phyloP scores from a whole-genome alignment of 371 early-diverging fungal species.

The Thermomucor indicae-seudaticae region DNA sequence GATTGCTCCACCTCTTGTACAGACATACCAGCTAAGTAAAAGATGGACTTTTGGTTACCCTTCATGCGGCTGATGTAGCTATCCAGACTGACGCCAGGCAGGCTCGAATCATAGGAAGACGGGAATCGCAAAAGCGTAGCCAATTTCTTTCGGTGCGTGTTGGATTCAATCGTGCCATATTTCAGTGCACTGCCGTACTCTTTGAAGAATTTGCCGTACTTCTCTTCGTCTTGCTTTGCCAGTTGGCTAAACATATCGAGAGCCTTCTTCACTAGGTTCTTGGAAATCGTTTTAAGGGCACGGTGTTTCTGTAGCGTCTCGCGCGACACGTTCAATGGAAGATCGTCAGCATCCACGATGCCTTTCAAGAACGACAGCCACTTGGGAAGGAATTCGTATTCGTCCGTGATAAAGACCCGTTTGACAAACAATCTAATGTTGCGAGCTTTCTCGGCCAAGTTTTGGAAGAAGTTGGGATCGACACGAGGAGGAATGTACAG shows the following conservation, averaged over 20 bases:
- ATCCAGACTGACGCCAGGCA: slow-evolving; percentile 66
- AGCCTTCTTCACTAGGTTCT: slow-evolving; percentile 82
- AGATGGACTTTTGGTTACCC: slow-evolving; percentile 86
- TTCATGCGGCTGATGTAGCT: slow-evolving; percentile 87
- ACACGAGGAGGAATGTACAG: slow-evolving; percentile 80
- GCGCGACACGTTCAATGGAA: slow-evolving; percentile 94
- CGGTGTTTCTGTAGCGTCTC: slow-evolving; percentile 91
- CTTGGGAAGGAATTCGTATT: slow-evolving; percentile 72
- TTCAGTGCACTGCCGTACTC: slow-evolving; percentile 75
- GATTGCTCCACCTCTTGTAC: slow-evolving; percentile 72
- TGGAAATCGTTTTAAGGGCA: slow-evolving; percentile 76
- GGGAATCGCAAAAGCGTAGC: slow-evolving; percentile 78
- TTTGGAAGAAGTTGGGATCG: slow-evolving; percentile 67
- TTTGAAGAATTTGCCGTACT: slow-evolving; percentile 71
- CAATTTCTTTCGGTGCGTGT: slow-evolving; percentile 67
- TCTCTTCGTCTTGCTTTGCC: slow-evolving; percentile 65
- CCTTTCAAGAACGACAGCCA: slow-evolving; percentile 77
- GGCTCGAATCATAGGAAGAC: slow-evolving; percentile 57
- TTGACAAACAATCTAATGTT: slow-evolving; percentile 90
- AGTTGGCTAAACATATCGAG: slow-evolving; percentile 79
- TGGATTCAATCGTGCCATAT: slow-evolving; percentile 82
- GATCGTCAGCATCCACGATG: slow-evolving; percentile 89
- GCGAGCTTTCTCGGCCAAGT: slow-evolving; percentile 44
- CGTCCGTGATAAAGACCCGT: slow-evolving; percentile 95
- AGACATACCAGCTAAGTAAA: slow-evolving; percentile 75